These are phyloP conservation scores for Aspergillus pseudoviridinutans DNA, from an alignment of 2,329 filamentous ascomycete species.

Conservation along the genomic window DNA sequence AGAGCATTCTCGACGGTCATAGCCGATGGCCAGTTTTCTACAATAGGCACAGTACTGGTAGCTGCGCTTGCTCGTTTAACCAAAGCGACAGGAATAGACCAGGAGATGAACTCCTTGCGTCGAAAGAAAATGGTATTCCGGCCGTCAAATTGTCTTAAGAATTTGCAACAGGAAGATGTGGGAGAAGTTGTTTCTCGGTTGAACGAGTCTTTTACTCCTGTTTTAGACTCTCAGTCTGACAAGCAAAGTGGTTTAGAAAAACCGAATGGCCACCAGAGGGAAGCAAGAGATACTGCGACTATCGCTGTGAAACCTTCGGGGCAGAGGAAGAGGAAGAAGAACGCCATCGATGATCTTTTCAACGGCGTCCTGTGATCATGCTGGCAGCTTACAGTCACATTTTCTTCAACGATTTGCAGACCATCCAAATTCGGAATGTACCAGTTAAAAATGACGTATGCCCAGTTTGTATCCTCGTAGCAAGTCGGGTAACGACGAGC, in stretches of 20 bases:
- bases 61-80: slow-evolving; percentile 59
- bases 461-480: background rate
- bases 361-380: slow-evolving; percentile 46
- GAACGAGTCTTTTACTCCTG: background rate
- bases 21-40: slow-evolving; percentile 68
- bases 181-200: slow-evolving; percentile 22
- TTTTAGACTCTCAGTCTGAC: background rate
- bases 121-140: background rate
- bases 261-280: slow-evolving; percentile 2
- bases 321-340: slow-evolving; percentile 50
- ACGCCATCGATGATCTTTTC: slow-evolving; percentile 73
- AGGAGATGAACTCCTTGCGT: slow-evolving; percentile 14
- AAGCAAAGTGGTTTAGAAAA: slow-evolving; percentile 1
- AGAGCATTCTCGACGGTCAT: slow-evolving; percentile 63
- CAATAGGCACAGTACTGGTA: slow-evolving; percentile 66
- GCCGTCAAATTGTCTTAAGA: background rate
- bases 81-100: slow-evolving; percentile 37
- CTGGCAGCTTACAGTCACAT: background rate
- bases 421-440: background rate
- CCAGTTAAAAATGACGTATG: background rate
- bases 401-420: background rate
- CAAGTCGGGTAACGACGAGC: background rate
- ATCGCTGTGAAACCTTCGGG: slow-evolving; percentile 12
- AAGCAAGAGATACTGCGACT: slow-evolving; percentile 10
- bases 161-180: slow-evolving; percentile 17